These are phyloP conservation scores for Poronia punctata DNA, from an alignment of 495 filamentous ascomycete species.

Conservation along the genomic window DNA sequence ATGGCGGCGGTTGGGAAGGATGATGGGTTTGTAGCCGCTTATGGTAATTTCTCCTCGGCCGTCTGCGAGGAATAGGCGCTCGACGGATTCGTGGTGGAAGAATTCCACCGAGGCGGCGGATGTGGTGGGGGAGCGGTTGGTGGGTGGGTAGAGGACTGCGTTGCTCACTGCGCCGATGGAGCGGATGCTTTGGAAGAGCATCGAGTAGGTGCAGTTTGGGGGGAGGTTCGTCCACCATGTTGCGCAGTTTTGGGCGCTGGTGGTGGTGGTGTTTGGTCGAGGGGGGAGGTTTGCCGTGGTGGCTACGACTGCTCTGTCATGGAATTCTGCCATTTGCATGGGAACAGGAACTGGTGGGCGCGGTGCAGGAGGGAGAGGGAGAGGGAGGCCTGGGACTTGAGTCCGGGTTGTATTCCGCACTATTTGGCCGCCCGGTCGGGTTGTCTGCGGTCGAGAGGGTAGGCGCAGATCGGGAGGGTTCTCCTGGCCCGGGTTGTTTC, in stretches of 20 bases:
- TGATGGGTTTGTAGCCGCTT: background rate
- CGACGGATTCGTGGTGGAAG: slow-evolving; percentile 4
- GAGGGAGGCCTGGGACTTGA: too few relatives aligned
- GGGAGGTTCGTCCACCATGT: slow-evolving; percentile 9
- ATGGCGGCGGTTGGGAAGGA: background rate
- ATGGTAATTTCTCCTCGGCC: background rate
- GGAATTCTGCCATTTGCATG: too few relatives aligned
- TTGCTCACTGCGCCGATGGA: slow-evolving; percentile 3
- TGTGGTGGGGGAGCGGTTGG: background rate
- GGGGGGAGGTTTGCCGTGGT: too few relatives aligned
- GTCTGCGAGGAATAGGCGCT: background rate
- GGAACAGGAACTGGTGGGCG: too few relatives aligned
- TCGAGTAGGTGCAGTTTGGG: slow-evolving; percentile 2
- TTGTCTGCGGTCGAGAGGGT: too few relatives aligned
- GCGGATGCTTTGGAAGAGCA: slow-evolving; percentile 11
- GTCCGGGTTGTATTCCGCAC: too few relatives aligned
- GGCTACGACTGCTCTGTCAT: too few relatives aligned
- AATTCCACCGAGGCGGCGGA: slow-evolving; percentile 6
- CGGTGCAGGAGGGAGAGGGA: too few relatives aligned
- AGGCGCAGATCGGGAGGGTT: too few relatives aligned
- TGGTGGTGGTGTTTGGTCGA: too few relatives aligned
- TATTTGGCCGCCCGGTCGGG: too few relatives aligned
- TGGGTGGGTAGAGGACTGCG: background rate
- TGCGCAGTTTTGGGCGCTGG: slow-evolving; percentile 6
- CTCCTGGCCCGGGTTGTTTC: too few relatives aligned